These are phyloP conservation scores for Dothideomycetidae sp. DNA, from an alignment of 2,329 filamentous ascomycete species.

Conservation along the genomic window DNA sequence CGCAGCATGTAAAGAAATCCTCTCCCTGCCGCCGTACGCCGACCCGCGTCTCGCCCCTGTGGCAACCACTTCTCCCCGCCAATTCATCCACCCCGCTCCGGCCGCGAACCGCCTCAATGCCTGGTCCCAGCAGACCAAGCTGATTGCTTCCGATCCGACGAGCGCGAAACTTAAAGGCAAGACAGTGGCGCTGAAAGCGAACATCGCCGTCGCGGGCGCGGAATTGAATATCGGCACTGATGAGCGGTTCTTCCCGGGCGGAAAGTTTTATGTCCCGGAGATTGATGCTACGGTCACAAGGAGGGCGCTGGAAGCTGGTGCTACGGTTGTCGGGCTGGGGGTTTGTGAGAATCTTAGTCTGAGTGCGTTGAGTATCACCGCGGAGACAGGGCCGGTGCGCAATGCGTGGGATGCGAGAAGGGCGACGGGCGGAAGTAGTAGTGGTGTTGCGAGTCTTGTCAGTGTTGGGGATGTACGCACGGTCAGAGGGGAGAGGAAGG, in stretches of 20 bases:
- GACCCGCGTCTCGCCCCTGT: conserved; percentile 23
- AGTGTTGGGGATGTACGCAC: conserved; percentile 19
- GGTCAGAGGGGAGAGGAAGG: conserved; percentile 13
- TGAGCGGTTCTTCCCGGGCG: conserved; percentile 25
- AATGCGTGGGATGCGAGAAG: conserved; percentile 24
- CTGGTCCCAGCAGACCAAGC: conserved; percentile 27
- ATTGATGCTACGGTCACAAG: conserved; percentile 34
- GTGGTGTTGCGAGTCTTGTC: conserved; percentile 22
- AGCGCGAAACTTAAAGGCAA: conserved; percentile 17
- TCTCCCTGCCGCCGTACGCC: conserved; percentile 24
- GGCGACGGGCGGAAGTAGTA: conserved; percentile 24
- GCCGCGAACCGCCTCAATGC: conserved; percentile 29
- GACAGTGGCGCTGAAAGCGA: conserved; percentile 34
- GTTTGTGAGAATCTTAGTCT: conserved; percentile 37
- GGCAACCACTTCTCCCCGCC: conserved; percentile 9
- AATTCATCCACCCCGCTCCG: conserved; percentile 4
- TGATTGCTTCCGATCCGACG: conserved; percentile 18
- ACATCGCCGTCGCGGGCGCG: conserved; percentile 32
- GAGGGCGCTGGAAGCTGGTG: conserved; percentile 30
- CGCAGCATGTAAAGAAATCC: conserved; percentile 17
- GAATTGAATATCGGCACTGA: conserved; percentile 32
- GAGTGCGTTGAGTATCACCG: conserved; percentile 29
- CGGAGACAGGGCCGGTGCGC: conserved; percentile 33
- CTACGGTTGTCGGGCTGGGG: conserved; percentile 29
- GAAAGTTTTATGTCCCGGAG: conserved; percentile 22